Conservation (phyloP, 768 basidiomycete genomes). For the Lactifluus subvellereus region DNA sequence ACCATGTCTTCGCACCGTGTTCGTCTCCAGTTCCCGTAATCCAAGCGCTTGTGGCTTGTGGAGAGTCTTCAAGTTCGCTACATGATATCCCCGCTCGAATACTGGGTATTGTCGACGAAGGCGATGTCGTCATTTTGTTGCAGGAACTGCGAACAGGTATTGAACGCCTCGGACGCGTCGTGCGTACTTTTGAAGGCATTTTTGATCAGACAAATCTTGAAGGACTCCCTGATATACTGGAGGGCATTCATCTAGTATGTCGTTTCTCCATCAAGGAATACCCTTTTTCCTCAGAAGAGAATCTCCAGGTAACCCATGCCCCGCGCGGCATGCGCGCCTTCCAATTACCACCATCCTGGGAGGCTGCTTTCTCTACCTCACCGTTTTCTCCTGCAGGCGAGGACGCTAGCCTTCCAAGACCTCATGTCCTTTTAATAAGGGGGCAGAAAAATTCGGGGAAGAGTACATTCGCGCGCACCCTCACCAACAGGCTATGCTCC, state of each 20-base stretch:
- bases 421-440: conserved; percentile 48
- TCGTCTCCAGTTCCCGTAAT: conserved; percentile 70
- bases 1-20: conserved; percentile 68
- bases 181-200: conserved; percentile 53
- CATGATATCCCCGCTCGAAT: conserved; percentile 22
- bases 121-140: conserved; percentile 45
- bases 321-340: conserved; percentile 34
- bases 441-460: conserved; percentile 89
- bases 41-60: conserved; percentile 28
- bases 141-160: conserved; percentile 55
- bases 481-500: conserved; percentile 62
- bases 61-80: conserved; percentile 18
- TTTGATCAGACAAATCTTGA: conserved; percentile 51
- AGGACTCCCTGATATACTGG: conserved; percentile 39
- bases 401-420: neutral
- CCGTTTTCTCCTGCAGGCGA: neutral
- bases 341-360: conserved; percentile 35
- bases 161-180: conserved; percentile 59
- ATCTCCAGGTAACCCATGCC: conserved; percentile 27
- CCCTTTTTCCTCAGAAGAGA: conserved; percentile 18
- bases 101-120: conserved; percentile 9
- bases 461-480: conserved; percentile 74
- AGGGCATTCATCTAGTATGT: conserved; percentile 46
- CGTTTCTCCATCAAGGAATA: neutral
- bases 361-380: conserved; percentile 26